Conservation (phyloP, 768 basidiomycete species). For the Amanita muscaria region DNA sequence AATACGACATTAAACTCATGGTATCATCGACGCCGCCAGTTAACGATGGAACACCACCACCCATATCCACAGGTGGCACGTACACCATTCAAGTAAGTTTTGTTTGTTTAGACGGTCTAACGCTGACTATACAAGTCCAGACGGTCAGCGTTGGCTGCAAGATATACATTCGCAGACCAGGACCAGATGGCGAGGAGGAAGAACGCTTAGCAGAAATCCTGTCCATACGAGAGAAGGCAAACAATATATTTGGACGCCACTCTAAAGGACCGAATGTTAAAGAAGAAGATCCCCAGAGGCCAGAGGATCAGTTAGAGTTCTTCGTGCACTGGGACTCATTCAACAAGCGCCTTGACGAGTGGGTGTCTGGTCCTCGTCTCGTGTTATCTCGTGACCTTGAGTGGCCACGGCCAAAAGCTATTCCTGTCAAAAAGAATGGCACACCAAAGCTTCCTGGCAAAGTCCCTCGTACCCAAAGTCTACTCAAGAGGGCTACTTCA, state of each 20-base stretch:
- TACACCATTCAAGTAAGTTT: slow-evolving; percentile 64
- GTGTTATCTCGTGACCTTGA: slow-evolving; percentile 82
- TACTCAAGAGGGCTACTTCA: slow-evolving; percentile 62
- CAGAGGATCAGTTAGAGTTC: slow-evolving; percentile 82
- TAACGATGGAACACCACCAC: slow-evolving; percentile 45
- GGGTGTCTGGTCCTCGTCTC: slow-evolving; percentile 85
- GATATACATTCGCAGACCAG: slow-evolving; percentile 81
- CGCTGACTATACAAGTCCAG: slow-evolving; percentile 22
- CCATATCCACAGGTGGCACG: slow-evolving; percentile 64
- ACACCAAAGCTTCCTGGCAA: slow-evolving; percentile 53
- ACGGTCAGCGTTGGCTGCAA: slow-evolving; percentile 91
- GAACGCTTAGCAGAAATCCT: slow-evolving; percentile 94
- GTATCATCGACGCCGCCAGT: slow-evolving; percentile 32
- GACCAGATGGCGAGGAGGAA: slow-evolving; percentile 65
- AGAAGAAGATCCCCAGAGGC: slow-evolving; percentile 34
- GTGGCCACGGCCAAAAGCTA: slow-evolving; percentile 86
- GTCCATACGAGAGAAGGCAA: slow-evolving; percentile 84
- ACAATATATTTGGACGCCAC: slow-evolving; percentile 48
- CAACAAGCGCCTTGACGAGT: slow-evolving; percentile 98
- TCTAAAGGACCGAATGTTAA: slow-evolving; percentile 31
- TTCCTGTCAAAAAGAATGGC: slow-evolving; percentile 45
- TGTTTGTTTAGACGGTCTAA: slow-evolving; percentile 24
- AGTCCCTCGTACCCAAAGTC: slow-evolving; percentile 45
- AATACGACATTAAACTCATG: slow-evolving; percentile 10
- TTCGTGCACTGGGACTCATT: slow-evolving; percentile 99